Evolutionary conservation across 75 land plant species (phyloP).

Genomic region (Adiantum capillusveneris): DNA sequence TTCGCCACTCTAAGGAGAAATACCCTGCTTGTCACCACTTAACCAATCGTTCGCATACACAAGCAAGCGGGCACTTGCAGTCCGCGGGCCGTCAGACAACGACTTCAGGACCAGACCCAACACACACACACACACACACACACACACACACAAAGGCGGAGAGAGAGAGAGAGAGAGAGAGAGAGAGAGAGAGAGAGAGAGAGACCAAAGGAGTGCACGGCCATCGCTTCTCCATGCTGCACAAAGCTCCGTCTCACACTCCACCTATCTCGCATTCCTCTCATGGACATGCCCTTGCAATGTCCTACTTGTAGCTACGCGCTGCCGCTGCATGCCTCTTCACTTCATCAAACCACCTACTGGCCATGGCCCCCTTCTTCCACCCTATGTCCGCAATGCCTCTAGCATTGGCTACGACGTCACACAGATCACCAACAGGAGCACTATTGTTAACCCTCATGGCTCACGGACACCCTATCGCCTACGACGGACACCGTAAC

Average conservation of each 20-base stretch:
- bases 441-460: too few species aligned
- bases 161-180: slow-evolving; percentile 3
- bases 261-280: neutral
- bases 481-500: too few species aligned
- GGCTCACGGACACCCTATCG: too few species aligned
- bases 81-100: too few species aligned
- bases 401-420: too few species aligned
- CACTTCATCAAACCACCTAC: neutral
- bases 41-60: neutral
- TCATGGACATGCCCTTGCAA: neutral
- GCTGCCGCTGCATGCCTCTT: neutral
- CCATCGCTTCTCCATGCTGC: neutral
- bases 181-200: slow-evolving; percentile 3
- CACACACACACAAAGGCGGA: neutral
- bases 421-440: too few species aligned
- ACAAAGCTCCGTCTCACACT: too few species aligned
- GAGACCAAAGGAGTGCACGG: neutral
- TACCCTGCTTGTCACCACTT: neutral
- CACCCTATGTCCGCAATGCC: too few species aligned
- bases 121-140: too few species aligned
- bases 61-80: too few species aligned
- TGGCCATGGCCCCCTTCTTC: neutral
- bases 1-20: too few species aligned
- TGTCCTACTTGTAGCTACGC: neutral
- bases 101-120: too few species aligned